Percentiles rank a stretch among this genome's conserved stretches.
These are phyloP conservation scores for Moringa oleifera DNA, from an alignment of 345 rosid species.

Conservation along the genomic window DNA sequence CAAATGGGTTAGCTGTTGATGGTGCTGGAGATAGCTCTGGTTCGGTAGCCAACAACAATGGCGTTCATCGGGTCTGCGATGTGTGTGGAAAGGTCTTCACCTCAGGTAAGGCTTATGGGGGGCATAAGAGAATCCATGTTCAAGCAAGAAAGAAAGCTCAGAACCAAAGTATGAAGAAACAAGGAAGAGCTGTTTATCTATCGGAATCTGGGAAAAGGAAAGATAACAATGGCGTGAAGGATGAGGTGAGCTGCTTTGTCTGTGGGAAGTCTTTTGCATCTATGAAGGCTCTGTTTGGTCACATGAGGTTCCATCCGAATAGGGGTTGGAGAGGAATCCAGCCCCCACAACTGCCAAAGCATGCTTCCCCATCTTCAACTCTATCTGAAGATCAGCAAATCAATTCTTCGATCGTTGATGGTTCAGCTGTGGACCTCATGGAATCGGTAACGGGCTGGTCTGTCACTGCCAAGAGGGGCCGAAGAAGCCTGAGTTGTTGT, in stretches of 20 bases:
- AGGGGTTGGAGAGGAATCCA: conserved; percentile 48
- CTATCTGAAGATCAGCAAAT: conserved; percentile 23
- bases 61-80: not conserved
- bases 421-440: conserved; percentile 20
- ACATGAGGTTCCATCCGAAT: conserved; percentile 56
- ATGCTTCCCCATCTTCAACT: conserved; percentile 22
- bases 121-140: conserved; percentile 44
- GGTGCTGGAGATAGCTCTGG: conserved; percentile 4
- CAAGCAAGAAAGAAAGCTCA: not conserved
- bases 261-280: conserved; percentile 37
- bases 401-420: conserved; percentile 1
- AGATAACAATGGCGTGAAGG: not conserved
- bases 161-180: too few species aligned
- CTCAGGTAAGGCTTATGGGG: conserved; percentile 50
- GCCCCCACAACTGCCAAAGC: conserved; percentile 23
- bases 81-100: conserved; percentile 37
- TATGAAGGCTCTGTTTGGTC: conserved; percentile 44
- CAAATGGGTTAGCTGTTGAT: conserved; percentile 14
- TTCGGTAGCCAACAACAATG: too few species aligned
- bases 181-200: too few species aligned
- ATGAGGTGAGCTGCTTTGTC: conserved; percentile 21
- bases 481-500: conserved; percentile 10
- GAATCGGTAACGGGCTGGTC: conserved; percentile 32
- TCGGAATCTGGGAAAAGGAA: too few species aligned
- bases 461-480: conserved; percentile 32